Conservation (phyloP, 225 moss, liverwort and hornwort species). For the Bryum argenteum region DNA sequence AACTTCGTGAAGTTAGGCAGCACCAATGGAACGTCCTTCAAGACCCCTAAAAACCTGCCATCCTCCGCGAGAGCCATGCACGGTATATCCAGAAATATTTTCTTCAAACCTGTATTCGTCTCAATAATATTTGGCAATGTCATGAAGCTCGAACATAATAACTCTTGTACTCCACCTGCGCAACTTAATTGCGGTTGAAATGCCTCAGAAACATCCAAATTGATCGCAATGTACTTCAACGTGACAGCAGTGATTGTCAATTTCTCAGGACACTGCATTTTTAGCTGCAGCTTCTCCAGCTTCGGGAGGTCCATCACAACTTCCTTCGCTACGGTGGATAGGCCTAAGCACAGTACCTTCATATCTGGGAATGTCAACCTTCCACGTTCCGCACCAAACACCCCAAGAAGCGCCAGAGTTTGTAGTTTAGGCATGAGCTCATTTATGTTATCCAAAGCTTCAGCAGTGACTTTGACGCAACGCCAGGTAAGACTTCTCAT, state of each 20-base stretch:
- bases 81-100: conserved; percentile 63
- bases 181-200: conserved; percentile 23
- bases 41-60: conserved; percentile 51
- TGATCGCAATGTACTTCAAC: conserved; percentile 45
- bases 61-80: conserved; percentile 75
- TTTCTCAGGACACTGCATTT: conserved; percentile 44
- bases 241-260: conserved; percentile 15
- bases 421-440: conserved; percentile 39
- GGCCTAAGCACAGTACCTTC: conserved; percentile 50
- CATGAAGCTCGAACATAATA: conserved; percentile 36
- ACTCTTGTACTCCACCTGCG: conserved; percentile 24
- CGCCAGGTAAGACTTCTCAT: conserved; percentile 47
- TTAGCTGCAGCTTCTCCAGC: conserved; percentile 49
- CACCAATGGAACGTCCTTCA: conserved; percentile 31
- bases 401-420: conserved; percentile 43
- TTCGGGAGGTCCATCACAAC: conserved; percentile 35
- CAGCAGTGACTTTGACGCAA: conserved; percentile 40
- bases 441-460: conserved; percentile 42
- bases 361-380: conserved; percentile 10
- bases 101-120: conserved; percentile 24
- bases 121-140: conserved; percentile 25
- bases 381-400: conserved; percentile 36
- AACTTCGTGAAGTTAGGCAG: conserved; percentile 50
- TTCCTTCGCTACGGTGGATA: conserved; percentile 36
- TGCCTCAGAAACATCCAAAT: conserved; percentile 27